phyloP scores from a whole-genome alignment of 1,284 basidiomycete species.

The Cryptococcus sp. region DNA sequence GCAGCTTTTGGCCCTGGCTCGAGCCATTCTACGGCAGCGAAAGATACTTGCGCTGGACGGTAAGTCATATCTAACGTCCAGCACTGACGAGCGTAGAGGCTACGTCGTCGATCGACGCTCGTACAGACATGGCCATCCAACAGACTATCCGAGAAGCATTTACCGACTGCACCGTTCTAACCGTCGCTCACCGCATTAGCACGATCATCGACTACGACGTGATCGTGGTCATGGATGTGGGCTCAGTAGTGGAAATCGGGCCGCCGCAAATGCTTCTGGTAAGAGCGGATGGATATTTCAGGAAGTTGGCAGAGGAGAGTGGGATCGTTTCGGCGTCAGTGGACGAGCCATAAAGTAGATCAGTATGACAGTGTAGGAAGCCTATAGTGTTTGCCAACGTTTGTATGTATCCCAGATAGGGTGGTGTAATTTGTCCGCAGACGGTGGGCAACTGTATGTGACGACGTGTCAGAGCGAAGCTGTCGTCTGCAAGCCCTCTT shows the following conservation, averaged over 20 bases:
- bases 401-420: too few species aligned
- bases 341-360: too few species aligned
- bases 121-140: conserved; percentile 51
- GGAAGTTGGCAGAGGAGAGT: conserved; percentile 15
- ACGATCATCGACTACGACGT: conserved; percentile 29
- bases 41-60: conserved; percentile 55
- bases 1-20: conserved; percentile 56
- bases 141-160: conserved; percentile 45
- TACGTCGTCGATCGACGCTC: conserved; percentile 49
- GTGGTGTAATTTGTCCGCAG: too few species aligned
- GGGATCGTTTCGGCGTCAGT: too few species aligned
- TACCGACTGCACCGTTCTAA: conserved; percentile 36
- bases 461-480: too few species aligned
- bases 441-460: too few species aligned
- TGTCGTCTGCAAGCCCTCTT: too few species aligned
- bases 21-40: conserved; percentile 50
- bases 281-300: conserved; percentile 6
- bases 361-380: too few species aligned
- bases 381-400: too few species aligned
- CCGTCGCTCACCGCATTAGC: conserved; percentile 50
- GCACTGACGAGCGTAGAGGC: conserved; percentile 40
- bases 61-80: conserved; percentile 2
- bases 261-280: conserved; percentile 37
- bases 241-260: conserved; percentile 21
- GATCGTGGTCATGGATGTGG: conserved; percentile 27